phyloP scores from a whole-genome alignment of 148 eudicot species.

The Persicaria tinctoria region DNA sequence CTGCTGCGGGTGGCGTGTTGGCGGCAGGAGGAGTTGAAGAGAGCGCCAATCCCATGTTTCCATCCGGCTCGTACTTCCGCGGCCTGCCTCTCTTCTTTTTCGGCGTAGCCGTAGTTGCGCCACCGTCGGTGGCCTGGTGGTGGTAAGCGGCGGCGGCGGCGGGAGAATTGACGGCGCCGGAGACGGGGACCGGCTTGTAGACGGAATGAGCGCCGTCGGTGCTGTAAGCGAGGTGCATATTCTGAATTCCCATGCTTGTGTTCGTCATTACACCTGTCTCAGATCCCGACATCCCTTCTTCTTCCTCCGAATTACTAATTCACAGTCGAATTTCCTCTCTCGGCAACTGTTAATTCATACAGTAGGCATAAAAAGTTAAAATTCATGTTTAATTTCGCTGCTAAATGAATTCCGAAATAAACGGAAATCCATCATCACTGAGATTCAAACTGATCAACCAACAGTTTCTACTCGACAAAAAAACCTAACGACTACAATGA shows the following conservation, averaged over 20 bases:
- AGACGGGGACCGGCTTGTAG: constrained; percentile 21
- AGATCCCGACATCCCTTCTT: constrained; percentile 23
- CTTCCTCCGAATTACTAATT: neutral
- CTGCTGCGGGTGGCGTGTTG: neutral
- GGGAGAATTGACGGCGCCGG: neutral
- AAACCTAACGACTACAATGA: neutral
- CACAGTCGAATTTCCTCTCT: neutral
- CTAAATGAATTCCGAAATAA: neutral
- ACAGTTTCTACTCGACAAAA: neutral
- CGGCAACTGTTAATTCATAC: neutral
- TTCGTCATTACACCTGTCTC: constrained; percentile 19
- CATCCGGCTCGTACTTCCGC: constrained; percentile 41
- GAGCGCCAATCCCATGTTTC: constrained; percentile 18
- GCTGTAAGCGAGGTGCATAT: constrained; percentile 26
- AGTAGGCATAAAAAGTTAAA: neutral
- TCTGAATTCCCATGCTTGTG: constrained; percentile 19
- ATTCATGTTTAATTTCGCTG: neutral
- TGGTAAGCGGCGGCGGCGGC: neutral
- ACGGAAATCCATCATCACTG: neutral
- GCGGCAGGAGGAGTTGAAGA: constrained; percentile 8
- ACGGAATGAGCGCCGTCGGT: constrained; percentile 19
- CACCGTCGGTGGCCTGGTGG: constrained; percentile 9
- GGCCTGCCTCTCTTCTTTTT: constrained; percentile 52
- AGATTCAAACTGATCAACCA: neutral
- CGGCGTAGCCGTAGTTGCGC: constrained; percentile 8